Percentiles rank a stretch among this genome's conserved stretches.
Conservation (phyloP, 805 yeast species). For the Komagataella populi region DNA sequence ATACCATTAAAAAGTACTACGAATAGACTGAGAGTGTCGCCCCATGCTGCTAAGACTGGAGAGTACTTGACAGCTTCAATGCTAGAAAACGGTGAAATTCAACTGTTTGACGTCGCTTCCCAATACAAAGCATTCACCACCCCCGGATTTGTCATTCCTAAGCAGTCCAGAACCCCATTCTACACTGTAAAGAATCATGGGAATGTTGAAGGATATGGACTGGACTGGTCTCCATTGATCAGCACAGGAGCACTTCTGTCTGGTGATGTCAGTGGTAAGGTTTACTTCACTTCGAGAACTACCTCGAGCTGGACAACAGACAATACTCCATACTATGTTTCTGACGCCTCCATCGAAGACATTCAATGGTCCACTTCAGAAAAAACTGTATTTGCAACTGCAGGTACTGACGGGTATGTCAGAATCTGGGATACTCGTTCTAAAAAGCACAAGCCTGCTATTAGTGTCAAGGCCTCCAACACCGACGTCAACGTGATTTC, state of each 20-base stretch:
- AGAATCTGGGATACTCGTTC: constrained; percentile 97
- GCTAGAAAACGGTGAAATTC: constrained; percentile 84
- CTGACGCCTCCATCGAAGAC: constrained; percentile 79
- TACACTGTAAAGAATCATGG: constrained; percentile 82
- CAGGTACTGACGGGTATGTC: constrained; percentile 82
- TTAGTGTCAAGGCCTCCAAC: constrained; percentile 66
- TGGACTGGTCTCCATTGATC: constrained; percentile 90
- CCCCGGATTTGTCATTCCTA: constrained; percentile 77
- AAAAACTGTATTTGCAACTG: constrained; percentile 88
- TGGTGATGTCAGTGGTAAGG: constrained; percentile 82
- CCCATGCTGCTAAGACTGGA: constrained; percentile 58
- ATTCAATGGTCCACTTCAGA: constrained; percentile 94
- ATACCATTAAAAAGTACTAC: constrained; percentile 72
- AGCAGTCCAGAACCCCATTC: constrained; percentile 61
- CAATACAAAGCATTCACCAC: constrained; percentile 76
- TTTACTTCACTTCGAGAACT: constrained; percentile 66
- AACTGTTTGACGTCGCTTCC: constrained; percentile 67
- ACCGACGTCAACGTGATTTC: constrained; percentile 90
- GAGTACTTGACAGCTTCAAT: constrained; percentile 81
- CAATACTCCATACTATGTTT: constrained; percentile 59
- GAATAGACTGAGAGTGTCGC: constrained; percentile 77
- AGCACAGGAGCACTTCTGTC: constrained; percentile 70
- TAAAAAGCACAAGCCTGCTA: constrained; percentile 81
- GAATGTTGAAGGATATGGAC: constrained; percentile 91
- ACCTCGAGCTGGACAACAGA: constrained; percentile 79